Evolutionary conservation across 73 alveolate species (phyloP).

Genomic region (Blepharisma japonicum): DNA sequence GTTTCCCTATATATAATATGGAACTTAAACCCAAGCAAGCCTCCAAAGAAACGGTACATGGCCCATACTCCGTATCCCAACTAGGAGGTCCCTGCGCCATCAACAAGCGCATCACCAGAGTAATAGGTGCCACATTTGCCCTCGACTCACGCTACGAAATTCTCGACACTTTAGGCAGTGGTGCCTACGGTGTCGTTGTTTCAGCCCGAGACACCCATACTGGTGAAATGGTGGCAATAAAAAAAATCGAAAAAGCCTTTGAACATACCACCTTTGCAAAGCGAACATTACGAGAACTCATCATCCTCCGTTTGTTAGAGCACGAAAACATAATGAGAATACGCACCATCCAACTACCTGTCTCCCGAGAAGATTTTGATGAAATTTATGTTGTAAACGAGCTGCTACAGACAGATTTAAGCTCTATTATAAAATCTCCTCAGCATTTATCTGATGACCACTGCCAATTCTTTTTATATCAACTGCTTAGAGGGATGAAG

Average conservation of each 20-base stretch:
- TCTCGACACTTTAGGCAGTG: constrained; percentile 72
- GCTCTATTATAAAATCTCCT: constrained; percentile 76
- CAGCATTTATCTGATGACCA: constrained; percentile 83
- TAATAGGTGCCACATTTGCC: constrained; percentile 15
- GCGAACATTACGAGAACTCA: constrained; percentile 68
- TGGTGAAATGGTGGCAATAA: constrained; percentile 63
- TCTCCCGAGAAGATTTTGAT: constrained; percentile 54
- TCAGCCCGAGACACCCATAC: constrained; percentile 71
- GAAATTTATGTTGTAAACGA: constrained; percentile 80
- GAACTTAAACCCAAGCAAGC: too few relatives aligned
- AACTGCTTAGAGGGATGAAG: constrained; percentile 80
- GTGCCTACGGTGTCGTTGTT: constrained; percentile 82
- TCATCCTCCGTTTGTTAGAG: constrained; percentile 57
- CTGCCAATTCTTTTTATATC: constrained; percentile 73
- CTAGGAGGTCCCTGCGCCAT: neutral
- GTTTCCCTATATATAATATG: too few relatives aligned
- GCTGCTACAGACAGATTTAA: constrained; percentile 93
- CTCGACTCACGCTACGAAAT: constrained; percentile 48
- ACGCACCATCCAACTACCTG: constrained; percentile 51
- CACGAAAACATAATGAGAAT: constrained; percentile 71
- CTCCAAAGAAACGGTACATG: too few relatives aligned
- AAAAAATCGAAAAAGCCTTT: constrained; percentile 63
- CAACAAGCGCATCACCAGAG: neutral
- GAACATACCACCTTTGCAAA: constrained; percentile 57
- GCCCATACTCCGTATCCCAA: constrained; percentile 1